phyloP scores from a whole-genome alignment of 306 rosid genomes.

The Acacia melanoxylon region DNA sequence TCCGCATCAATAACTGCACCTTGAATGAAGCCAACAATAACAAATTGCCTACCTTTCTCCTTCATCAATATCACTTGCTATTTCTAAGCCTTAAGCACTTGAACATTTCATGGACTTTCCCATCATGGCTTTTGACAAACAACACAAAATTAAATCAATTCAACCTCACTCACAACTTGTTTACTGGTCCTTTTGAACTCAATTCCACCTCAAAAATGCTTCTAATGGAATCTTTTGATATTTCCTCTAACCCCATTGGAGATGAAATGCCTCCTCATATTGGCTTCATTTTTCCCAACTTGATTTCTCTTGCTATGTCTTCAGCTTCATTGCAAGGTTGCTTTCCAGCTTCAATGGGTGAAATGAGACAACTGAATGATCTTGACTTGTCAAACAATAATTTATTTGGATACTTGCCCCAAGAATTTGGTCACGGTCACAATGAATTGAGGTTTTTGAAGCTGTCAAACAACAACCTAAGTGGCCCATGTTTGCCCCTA shows the following conservation, averaged over 20 bases:
- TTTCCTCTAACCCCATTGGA: conserved; percentile 18
- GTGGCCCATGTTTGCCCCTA: too few species aligned
- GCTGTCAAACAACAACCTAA: too few species aligned
- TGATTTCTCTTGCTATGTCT: conserved; percentile 12
- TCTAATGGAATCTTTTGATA: neutral
- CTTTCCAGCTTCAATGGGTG: too few species aligned
- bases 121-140: conserved; percentile 28
- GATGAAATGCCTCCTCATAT: conserved; percentile 8
- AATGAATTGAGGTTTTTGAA: too few species aligned
- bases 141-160: conserved; percentile 4
- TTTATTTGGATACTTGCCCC: too few species aligned
- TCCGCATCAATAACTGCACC: neutral
- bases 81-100: neutral
- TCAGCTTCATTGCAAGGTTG: neutral
- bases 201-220: neutral
- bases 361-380: too few species aligned
- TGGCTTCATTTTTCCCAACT: conserved; percentile 10
- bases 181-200: neutral
- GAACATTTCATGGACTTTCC: conserved; percentile 9
- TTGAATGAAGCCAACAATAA: neutral
- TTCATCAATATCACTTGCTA: conserved; percentile 21
- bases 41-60: conserved; percentile 22
- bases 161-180: neutral
- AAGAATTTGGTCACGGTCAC: too few species aligned
- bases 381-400: too few species aligned